phyloP scores from a whole-genome alignment of 2,329 filamentous ascomycete species.

The Rutstroemia sydowiana region DNA sequence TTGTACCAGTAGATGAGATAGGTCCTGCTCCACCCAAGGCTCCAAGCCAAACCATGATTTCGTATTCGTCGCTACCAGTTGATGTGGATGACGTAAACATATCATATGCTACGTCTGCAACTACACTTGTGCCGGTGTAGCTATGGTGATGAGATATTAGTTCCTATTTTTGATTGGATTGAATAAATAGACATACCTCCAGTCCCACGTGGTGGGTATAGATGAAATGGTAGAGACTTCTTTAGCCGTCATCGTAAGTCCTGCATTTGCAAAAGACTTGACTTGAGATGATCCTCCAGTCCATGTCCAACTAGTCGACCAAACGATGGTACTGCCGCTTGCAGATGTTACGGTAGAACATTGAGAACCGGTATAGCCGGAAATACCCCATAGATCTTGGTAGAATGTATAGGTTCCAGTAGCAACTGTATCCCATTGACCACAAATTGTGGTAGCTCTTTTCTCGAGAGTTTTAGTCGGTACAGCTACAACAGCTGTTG shows the following conservation, averaged over 20 bases:
- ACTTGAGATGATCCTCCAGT: constrained; percentile 31
- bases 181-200: constrained; percentile 27
- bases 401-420: constrained; percentile 33
- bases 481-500: constrained; percentile 3
- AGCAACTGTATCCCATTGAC: constrained; percentile 19
- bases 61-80: constrained; percentile 45
- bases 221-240: constrained; percentile 31
- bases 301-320: constrained; percentile 37
- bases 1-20: constrained; percentile 43
- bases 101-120: constrained; percentile 55
- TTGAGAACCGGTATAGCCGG: constrained; percentile 22
- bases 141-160: constrained; percentile 13
- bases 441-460: constrained; percentile 28
- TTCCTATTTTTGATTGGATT: background rate
- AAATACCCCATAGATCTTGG: constrained; percentile 27
- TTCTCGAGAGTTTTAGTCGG: constrained; percentile 28
- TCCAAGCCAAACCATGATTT: constrained; percentile 60
- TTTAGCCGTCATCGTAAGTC: constrained; percentile 32
- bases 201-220: constrained; percentile 35
- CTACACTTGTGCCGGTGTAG: constrained; percentile 42
- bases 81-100: constrained; percentile 47
- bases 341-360: constrained; percentile 34
- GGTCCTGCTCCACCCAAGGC: constrained; percentile 50
- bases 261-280: constrained; percentile 37
- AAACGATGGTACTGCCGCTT: constrained; percentile 30